A percentile compares a stretch with the other conserved stretches of the same genome.
Conservation (phyloP, 2,329 filamentous ascomycete species). For the Magnaporthales sp. region DNA sequence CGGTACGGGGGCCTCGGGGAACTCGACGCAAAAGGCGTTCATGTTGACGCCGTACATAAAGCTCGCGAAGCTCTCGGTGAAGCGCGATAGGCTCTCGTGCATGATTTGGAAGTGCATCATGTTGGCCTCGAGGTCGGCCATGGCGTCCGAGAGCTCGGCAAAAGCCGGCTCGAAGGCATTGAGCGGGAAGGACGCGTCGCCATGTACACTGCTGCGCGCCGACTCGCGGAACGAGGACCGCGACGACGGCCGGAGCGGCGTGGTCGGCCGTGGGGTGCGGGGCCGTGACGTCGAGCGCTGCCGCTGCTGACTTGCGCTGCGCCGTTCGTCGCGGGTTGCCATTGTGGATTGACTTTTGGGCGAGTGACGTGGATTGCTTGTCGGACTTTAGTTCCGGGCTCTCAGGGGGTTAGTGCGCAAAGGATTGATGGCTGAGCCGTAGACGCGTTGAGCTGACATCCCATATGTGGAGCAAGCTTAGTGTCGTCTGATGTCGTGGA, state of each 20-base stretch:
- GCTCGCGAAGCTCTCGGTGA: slow-evolving; percentile 91
- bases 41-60: slow-evolving; percentile 97
- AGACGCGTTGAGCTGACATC: neutral
- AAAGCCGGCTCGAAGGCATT: slow-evolving; percentile 83
- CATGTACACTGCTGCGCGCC: slow-evolving; percentile 45
- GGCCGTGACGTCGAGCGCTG: slow-evolving; percentile 51
- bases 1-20: slow-evolving; percentile 80
- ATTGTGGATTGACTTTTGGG: neutral
- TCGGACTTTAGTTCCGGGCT: neutral
- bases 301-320: slow-evolving; percentile 7
- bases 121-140: slow-evolving; percentile 94
- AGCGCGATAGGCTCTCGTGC: slow-evolving; percentile 87
- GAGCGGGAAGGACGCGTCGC: slow-evolving; percentile 56
- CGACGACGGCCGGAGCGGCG: slow-evolving; percentile 82
- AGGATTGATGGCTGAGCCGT: neutral
- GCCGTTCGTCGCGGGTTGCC: neutral
- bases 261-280: slow-evolving; percentile 71
- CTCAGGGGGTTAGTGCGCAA: neutral
- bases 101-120: slow-evolving; percentile 96
- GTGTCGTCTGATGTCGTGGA: neutral
- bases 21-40: slow-evolving; percentile 98
- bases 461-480: neutral
- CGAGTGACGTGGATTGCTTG: neutral
- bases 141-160: slow-evolving; percentile 84
- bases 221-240: slow-evolving; percentile 81